A percentile compares a stretch with the other conserved stretches of the same genome.
These are phyloP conservation scores for Penicillium ucsense DNA, from an alignment of 495 filamentous ascomycete genomes.

Conservation along the genomic window DNA sequence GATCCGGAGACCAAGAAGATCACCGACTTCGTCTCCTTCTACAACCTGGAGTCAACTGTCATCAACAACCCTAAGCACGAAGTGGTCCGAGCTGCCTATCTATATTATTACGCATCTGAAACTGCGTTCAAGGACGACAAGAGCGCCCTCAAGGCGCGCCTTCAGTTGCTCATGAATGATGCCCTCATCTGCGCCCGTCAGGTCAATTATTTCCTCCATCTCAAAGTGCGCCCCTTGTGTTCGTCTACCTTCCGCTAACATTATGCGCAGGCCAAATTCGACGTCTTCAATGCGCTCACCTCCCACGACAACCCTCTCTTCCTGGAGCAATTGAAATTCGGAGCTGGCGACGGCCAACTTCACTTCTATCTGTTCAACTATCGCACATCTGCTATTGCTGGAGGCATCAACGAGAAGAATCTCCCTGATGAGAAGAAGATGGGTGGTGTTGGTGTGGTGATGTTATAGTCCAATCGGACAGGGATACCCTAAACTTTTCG, in stretches of 20 bases:
- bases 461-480: slow-evolving; percentile 42
- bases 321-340: slow-evolving; percentile 86
- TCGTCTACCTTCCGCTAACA: slow-evolving; percentile 1
- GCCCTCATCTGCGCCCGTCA: slow-evolving; percentile 80
- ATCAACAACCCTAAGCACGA: slow-evolving; percentile 70
- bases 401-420: slow-evolving; percentile 74
- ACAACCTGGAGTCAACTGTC: slow-evolving; percentile 84
- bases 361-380: slow-evolving; percentile 98
- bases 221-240: too few relatives aligned
- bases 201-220: slow-evolving; percentile 20
- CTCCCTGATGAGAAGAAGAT: slow-evolving; percentile 59
- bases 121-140: slow-evolving; percentile 53
- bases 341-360: slow-evolving; percentile 82
- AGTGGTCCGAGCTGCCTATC: slow-evolving; percentile 74
- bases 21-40: slow-evolving; percentile 95
- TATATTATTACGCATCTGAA: slow-evolving; percentile 94
- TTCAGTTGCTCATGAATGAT: slow-evolving; percentile 73
- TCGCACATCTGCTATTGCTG: slow-evolving; percentile 65
- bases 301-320: slow-evolving; percentile 90
- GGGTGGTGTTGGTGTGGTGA: slow-evolving; percentile 84
- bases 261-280: slow-evolving; percentile 55
- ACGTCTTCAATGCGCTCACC: slow-evolving; percentile 94
- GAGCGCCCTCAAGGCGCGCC: slow-evolving; percentile 54
- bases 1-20: slow-evolving; percentile 64
- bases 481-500: too few relatives aligned